Conservation (phyloP, 129 eudicot genomes). For the Artemisia tridentata region DNA sequence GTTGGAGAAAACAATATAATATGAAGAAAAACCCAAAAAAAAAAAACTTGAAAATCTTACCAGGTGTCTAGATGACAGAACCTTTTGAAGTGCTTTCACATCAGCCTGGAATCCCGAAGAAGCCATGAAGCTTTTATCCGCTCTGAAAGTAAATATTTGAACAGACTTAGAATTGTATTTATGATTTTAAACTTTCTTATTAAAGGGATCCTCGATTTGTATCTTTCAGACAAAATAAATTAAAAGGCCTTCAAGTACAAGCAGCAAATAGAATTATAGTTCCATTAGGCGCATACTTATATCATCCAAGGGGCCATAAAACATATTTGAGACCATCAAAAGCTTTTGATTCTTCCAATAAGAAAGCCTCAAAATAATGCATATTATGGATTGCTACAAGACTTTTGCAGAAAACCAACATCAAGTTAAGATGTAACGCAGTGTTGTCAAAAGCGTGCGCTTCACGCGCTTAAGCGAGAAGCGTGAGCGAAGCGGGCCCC, state of each 20-base stretch:
- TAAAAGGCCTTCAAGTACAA: not conserved
- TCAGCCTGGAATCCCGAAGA: constrained; percentile 99
- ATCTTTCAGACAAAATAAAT: constrained; percentile 1
- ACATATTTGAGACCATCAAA: no score
- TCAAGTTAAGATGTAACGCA: no score
- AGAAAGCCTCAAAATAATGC: no score
- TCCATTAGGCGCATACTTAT: not conserved
- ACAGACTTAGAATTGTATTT: not conserved
- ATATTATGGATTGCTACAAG: no score
- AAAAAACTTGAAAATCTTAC: constrained; percentile 39
- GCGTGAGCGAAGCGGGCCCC: no score
- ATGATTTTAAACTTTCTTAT: not conserved
- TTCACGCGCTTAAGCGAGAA: no score
- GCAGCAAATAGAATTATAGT: not conserved
- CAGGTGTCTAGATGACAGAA: constrained; percentile 85
- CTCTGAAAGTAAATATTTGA: constrained; percentile 45
- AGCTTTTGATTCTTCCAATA: no score
- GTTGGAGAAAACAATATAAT: not conserved
- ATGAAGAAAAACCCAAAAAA: not conserved
- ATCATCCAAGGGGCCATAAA: not conserved
- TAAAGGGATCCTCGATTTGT: not conserved
- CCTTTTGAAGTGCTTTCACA: constrained; percentile 93
- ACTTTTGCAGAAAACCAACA: no score
- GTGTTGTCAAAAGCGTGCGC: no score
- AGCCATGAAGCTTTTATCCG: constrained; percentile 90